A percentile compares a stretch with the other conserved stretches of the same genome.
Evolutionary conservation across 2,329 filamentous ascomycete genomes (phyloP).

Genomic region (Neopestalotiopsis sp.): DNA sequence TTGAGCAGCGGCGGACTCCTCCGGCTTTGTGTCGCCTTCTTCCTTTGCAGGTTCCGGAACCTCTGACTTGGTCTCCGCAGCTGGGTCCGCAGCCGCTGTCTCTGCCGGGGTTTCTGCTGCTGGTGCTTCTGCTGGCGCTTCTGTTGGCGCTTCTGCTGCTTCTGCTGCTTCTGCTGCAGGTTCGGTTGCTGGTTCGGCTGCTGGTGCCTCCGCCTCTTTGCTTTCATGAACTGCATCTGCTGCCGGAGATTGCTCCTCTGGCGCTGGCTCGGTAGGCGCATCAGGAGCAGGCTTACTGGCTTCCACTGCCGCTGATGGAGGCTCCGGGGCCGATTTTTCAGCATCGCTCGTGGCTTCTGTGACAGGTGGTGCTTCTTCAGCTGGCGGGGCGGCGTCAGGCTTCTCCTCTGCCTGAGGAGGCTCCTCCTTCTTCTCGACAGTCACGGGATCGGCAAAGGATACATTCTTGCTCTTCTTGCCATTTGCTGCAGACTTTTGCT

Average conservation of each 20-base stretch:
- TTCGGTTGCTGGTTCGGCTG: not conserved
- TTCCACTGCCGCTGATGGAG: not conserved
- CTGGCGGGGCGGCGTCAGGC: not conserved
- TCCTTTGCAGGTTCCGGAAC: not conserved
- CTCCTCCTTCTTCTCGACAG: not conserved
- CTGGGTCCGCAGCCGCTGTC: not conserved
- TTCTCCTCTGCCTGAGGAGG: not conserved
- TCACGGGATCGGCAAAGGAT: slow-evolving; percentile 4
- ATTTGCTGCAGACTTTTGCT: slow-evolving; percentile 11
- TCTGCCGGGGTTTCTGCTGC: not conserved
- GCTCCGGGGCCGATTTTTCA: not conserved
- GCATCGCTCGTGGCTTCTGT: not conserved
- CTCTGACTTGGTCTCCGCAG: no score
- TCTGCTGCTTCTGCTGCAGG: not conserved
- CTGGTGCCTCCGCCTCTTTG: not conserved
- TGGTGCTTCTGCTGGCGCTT: not conserved
- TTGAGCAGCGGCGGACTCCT: not conserved
- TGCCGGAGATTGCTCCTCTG: not conserved
- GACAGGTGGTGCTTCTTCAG: slow-evolving; percentile 1
- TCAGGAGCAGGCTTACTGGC: not conserved
- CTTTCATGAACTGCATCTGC: not conserved
- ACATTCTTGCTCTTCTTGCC: slow-evolving; percentile 9
- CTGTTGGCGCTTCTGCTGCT: not conserved
- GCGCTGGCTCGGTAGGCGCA: not conserved
- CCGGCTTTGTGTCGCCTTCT: not conserved